Conservation (phyloP, 202 grass and related monocot genomes). For the Schoenoplectus tabernaemontani region DNA sequence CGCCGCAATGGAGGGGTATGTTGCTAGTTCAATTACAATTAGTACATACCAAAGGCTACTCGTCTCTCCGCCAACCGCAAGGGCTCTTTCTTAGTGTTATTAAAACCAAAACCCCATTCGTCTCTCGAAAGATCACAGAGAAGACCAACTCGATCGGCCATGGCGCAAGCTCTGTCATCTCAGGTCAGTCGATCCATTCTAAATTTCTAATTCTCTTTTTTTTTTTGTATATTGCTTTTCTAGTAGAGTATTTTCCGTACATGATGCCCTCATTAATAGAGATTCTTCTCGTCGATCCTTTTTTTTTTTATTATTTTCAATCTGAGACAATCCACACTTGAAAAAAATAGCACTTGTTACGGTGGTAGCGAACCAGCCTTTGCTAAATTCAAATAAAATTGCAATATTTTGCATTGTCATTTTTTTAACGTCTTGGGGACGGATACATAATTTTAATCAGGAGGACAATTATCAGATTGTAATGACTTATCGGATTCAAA, state of each 20-base stretch:
- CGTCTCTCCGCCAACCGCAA: conserved; percentile 25
- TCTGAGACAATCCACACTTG: not conserved
- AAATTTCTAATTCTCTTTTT: not conserved
- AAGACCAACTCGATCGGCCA: conserved; percentile 10
- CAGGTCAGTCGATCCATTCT: conserved; percentile 34
- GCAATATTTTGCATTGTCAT: too few species aligned
- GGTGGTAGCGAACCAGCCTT: not conserved
- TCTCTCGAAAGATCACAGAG: not conserved
- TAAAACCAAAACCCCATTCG: not conserved
- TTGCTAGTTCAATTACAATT: not conserved
- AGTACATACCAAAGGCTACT: conserved; percentile 12
- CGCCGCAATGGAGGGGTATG: too few species aligned
- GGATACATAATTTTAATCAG: too few species aligned
- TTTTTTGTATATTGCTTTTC: not conserved
- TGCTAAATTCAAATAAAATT: not conserved
- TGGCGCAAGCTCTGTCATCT: conserved; percentile 50
- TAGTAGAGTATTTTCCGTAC: not conserved
- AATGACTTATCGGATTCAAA: too few species aligned
- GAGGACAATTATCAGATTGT: too few species aligned
- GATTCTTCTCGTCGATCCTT: not conserved
- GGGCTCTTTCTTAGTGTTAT: not conserved
- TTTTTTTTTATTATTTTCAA: not conserved
- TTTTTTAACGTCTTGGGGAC: not conserved
- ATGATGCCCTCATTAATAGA: not conserved
- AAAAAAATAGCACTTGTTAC: not conserved